Evolutionary conservation across 2,329 filamentous ascomycete species (phyloP), one percentile per base, ranked within the genome.

Genomic region (Coccinonectria pachysandricola): DNA sequence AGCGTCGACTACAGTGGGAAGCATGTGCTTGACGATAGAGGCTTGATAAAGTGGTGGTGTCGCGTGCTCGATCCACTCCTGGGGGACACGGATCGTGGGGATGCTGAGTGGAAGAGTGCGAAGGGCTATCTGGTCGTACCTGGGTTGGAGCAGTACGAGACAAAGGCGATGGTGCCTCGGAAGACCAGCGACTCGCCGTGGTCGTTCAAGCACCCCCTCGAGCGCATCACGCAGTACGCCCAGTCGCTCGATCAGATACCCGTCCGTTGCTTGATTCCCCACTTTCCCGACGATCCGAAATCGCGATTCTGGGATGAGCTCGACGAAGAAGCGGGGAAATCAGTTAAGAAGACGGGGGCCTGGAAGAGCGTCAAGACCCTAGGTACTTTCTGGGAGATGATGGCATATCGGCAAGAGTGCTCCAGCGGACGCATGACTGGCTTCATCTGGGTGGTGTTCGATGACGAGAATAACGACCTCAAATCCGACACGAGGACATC

Each of bases 371-470:
- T 95, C 13, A 78, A 70, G 49, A 81, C 75, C 0, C 60, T 98
- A 20, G 82, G 87, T n/a, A 77, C 87, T 41, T 98, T 98, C 48
- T 98, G 91, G 91, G 91, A 98, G 36, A 81, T 93, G 69, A 96
- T 98, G 88, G 79, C 87, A 0, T 96, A 83, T 49, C 69, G 91
- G 30, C 91, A 96, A 51, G 91, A 98, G 49, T 98, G 91, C 48
- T 94, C 87, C 1, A 84, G 86, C 17, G 92, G 91, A 0, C 70
- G 87, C 11, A 67, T 94, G 47, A 92, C 94, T 0, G 92, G 92
- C 0, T 98, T 98, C 42, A 67, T 96, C 14, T 98, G 92, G 88
- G 60, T 95, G 14, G 78, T 95, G 0, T 80, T 95, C 39, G 79
- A 85, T 17, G 66, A 74, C 7, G 34, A 46, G 18, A 37, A 42